Conservation (phyloP, 148 eudicot species). For the Suaeda aralocaspica region DNA sequence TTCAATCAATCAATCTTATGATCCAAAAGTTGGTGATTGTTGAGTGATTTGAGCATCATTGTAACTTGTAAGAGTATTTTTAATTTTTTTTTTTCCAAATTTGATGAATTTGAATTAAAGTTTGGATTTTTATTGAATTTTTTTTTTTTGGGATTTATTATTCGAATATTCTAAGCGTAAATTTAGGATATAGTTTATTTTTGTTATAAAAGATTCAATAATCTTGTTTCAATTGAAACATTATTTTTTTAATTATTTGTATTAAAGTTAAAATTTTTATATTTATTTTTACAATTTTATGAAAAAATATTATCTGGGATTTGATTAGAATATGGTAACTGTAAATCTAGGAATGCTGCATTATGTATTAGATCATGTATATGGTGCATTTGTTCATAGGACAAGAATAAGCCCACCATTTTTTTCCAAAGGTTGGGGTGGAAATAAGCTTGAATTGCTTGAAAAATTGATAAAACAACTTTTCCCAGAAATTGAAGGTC, state of each 20-base stretch:
- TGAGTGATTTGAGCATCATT: background rate
- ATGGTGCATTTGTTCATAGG: constrained; percentile 93
- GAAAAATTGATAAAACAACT: constrained; percentile 71
- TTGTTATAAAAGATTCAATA: background rate
- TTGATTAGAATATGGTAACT: constrained; percentile 47
- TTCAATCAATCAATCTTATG: background rate
- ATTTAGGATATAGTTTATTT: background rate
- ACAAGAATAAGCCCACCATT: constrained; percentile 82
- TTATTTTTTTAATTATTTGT: background rate
- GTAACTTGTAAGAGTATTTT: background rate
- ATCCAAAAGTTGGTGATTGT: background rate
- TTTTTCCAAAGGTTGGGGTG: constrained; percentile 96
- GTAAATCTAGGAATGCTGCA: constrained; percentile 79
- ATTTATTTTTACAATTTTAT: background rate
- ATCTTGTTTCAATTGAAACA: constrained; percentile 22
- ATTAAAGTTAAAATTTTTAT: background rate
- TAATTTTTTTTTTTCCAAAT: constrained; percentile 4
- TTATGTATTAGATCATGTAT: constrained; percentile 92
- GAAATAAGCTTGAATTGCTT: constrained; percentile 74
- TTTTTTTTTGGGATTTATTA: background rate
- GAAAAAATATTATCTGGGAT: background rate
- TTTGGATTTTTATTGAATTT: background rate
- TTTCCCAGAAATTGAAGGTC: constrained; percentile 70
- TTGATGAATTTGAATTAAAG: constrained; percentile 10
- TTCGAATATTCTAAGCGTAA: background rate